Base-by-base conservation (phyloP, 768 basidiomycete genomes). In the Phallus indusiatus region DNA sequence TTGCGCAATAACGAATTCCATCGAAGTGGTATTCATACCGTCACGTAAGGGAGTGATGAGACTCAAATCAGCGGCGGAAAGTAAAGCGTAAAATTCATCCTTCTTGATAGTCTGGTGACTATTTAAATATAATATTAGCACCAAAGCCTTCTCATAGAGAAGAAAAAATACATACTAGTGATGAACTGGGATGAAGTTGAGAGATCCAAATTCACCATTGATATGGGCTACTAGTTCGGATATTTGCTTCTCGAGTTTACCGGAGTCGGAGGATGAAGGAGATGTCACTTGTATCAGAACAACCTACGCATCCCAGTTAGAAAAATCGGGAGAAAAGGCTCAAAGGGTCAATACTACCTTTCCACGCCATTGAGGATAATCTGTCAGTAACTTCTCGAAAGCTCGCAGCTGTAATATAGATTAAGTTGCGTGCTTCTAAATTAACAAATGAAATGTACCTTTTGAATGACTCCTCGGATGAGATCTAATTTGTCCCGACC, bases 21-120 rank as follows among this genome's bases (percentile, higher is more conserved):
- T 95, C 54, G 86, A 88, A 0, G 94, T 96, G 14, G 95, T 97
- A 78, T 99, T 99, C 96, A 98, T 98, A 6, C 95, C 96, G 68
- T 99, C 95, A 35, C 95, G 83, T 7, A 97, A 78, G 0, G 94
- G 92, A 0, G 95, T 97, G 71, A 97, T 95, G 47, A 98, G 86
- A 16, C 88, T 95, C 12, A 98, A 79, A 69, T 97, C 94, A 6
- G 95, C 94, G 3, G 91, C 94, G 57, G 84, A 86, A 37, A 99
- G 76, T 12, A 99, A 79, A 0, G 93, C 95, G 72, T 97, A 97
- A 71, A 96, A 99, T 70, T 99, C 95, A 72, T 98, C 93, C 71
- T 93, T 91, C 71, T 95, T 95, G 66, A 99, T 83, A 1, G 90
- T 85, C 73, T 99, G 95, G 73, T 99, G 95, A 75, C 93, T 95